phyloP scores from a whole-genome alignment of 371 early-diverging fungal species.

The Mortierella sp. region DNA sequence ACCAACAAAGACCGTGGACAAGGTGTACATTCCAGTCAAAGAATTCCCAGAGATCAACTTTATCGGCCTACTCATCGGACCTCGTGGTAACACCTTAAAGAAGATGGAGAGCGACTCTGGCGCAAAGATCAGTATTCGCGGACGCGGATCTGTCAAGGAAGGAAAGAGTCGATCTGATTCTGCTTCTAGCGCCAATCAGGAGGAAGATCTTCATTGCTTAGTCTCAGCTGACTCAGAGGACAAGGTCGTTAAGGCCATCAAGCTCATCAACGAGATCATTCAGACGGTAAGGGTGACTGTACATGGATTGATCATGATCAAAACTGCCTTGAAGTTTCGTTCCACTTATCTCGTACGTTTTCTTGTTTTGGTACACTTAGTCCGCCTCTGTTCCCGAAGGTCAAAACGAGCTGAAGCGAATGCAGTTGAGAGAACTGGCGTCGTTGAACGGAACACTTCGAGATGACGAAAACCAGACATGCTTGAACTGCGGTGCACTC shows the following conservation, averaged over 20 bases:
- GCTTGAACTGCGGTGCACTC: slow-evolving; percentile 91
- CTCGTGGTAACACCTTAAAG: slow-evolving; percentile 96
- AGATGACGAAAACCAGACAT: slow-evolving; percentile 95
- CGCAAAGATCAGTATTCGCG: slow-evolving; percentile 96
- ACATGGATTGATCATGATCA: too few species aligned
- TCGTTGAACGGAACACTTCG: slow-evolving; percentile 95
- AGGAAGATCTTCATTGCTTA: slow-evolving; percentile 95
- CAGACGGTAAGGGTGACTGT: slow-evolving; percentile 77
- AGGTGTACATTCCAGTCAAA: slow-evolving; percentile 94
- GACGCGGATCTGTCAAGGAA: slow-evolving; percentile 96
- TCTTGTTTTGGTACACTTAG: slow-evolving; percentile 46
- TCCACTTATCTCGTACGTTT: background rate
- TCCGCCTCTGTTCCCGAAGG: slow-evolving; percentile 94
- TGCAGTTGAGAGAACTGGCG: slow-evolving; percentile 94
- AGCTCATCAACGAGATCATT: slow-evolving; percentile 92
- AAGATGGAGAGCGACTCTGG: slow-evolving; percentile 94
- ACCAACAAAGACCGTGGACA: slow-evolving; percentile 85
- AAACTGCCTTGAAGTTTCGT: too few species aligned
- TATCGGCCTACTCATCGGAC: slow-evolving; percentile 96
- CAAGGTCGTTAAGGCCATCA: slow-evolving; percentile 86
- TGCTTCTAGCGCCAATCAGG: slow-evolving; percentile 73
- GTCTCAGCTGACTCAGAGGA: slow-evolving; percentile 92
- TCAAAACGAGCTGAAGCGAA: slow-evolving; percentile 93
- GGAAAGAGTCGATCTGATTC: slow-evolving; percentile 84
- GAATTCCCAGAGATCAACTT: slow-evolving; percentile 98